Evolutionary conservation across 805 yeast species (phyloP).

Genomic region (Nakazawaea sp.): DNA sequence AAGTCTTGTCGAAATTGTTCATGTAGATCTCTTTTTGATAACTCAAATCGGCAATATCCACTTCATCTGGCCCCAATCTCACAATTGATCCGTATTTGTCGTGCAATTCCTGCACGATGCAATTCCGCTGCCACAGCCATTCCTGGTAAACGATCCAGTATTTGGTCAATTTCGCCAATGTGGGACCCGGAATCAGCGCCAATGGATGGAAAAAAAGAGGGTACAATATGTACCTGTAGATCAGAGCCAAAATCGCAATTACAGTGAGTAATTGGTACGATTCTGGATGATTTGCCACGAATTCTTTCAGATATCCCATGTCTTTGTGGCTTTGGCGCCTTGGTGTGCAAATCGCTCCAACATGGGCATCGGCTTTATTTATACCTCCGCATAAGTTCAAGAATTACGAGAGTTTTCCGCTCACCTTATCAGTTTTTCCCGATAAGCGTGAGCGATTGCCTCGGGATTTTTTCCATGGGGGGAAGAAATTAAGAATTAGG

Average conservation of each 20-base stretch:
- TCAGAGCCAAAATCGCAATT: background rate
- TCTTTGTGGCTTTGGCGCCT: too few species aligned
- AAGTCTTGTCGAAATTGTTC: slow-evolving; percentile 45
- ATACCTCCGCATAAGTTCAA: too few species aligned
- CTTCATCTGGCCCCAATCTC: slow-evolving; percentile 45
- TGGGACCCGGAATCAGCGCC: slow-evolving; percentile 44
- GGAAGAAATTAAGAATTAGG: too few species aligned
- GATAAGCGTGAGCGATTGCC: too few species aligned
- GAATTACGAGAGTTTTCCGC: too few species aligned
- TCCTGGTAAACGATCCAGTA: slow-evolving; percentile 27
- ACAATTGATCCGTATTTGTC: slow-evolving; percentile 46
- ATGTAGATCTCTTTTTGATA: slow-evolving; percentile 42
- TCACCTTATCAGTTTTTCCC: too few species aligned
- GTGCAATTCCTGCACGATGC: slow-evolving; percentile 38
- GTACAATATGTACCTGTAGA: slow-evolving; percentile 27
- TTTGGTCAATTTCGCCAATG: slow-evolving; percentile 30
- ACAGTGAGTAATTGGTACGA: background rate
- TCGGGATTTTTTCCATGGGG: too few species aligned
- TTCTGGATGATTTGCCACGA: slow-evolving; percentile 2
- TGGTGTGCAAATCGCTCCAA: too few species aligned
- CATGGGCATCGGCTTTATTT: too few species aligned
- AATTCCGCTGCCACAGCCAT: slow-evolving; percentile 33
- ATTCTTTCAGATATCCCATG: slow-evolving; percentile 2
- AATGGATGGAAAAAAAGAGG: slow-evolving; percentile 39
- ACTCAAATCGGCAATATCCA: slow-evolving; percentile 41